phyloP scores from a whole-genome alignment of 148 eudicot genomes.

The Euryodendron excelsum region DNA sequence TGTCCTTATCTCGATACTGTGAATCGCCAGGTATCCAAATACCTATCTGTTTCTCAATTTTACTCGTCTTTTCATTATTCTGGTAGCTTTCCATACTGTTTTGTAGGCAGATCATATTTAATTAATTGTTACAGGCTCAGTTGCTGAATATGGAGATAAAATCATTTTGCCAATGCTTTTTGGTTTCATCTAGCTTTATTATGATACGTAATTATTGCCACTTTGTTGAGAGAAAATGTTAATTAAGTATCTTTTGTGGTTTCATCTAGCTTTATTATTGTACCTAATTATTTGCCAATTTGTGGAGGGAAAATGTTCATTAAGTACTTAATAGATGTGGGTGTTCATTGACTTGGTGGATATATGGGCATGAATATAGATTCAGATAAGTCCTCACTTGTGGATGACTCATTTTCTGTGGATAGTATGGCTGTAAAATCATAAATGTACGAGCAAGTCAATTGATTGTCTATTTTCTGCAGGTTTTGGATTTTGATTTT shows the following conservation, averaged over 20 bases:
- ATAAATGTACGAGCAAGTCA: neutral
- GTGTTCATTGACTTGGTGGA: neutral
- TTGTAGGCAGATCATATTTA: neutral
- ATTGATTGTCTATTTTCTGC: constrained; percentile 20
- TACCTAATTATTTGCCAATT: constrained; percentile 1
- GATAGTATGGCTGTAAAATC: neutral
- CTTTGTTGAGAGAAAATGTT: neutral
- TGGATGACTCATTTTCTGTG: neutral
- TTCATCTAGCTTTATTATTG: neutral
- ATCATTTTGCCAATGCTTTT: neutral
- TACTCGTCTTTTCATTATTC: neutral
- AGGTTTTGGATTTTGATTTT: constrained; percentile 97
- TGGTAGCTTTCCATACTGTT: neutral
- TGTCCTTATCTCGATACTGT: constrained; percentile 96
- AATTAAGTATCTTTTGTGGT: no score
- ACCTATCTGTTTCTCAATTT: neutral
- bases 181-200: neutral
- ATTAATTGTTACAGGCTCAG: neutral
- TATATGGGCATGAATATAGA: neutral
- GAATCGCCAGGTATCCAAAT: constrained; percentile 71
- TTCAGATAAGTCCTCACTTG: neutral
- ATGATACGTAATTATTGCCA: no score
- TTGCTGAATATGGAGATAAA: neutral
- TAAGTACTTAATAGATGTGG: neutral
- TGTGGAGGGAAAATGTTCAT: neutral